Evolutionary conservation across 768 basidiomycete species (phyloP).

Genomic region (Nidula microcarpa): DNA sequence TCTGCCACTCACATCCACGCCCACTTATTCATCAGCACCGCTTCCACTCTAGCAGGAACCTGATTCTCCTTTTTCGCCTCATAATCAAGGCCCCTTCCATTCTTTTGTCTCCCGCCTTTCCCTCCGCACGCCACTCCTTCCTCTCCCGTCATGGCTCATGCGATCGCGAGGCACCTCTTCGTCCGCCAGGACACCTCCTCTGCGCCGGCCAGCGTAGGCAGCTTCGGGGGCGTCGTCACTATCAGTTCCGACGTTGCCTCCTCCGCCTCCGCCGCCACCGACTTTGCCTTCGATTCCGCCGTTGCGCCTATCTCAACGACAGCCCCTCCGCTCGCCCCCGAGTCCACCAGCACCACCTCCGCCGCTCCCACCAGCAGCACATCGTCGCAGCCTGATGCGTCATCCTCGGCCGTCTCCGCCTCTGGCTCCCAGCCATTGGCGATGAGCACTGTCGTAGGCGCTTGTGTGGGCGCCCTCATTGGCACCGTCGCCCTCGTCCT

Average conservation of each 20-base stretch:
- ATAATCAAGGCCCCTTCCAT: slow-evolving; percentile 12
- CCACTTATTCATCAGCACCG: background rate
- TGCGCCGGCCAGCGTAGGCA: slow-evolving; percentile 9
- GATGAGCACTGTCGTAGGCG: slow-evolving; percentile 55
- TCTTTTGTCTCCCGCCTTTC: slow-evolving; percentile 14
- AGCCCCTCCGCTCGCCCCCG: slow-evolving; percentile 10
- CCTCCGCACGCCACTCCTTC: slow-evolving; percentile 2
- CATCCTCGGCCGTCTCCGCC: slow-evolving; percentile 15
- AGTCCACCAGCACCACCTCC: slow-evolving; percentile 5
- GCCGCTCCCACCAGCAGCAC: slow-evolving; percentile 3
- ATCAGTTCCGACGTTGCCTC: slow-evolving; percentile 11
- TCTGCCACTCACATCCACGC: background rate
- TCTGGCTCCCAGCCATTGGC: slow-evolving; percentile 29
- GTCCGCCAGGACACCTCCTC: slow-evolving; percentile 13
- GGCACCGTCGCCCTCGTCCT: slow-evolving; percentile 48
- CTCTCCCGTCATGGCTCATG: slow-evolving; percentile 14
- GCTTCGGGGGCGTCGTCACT: slow-evolving; percentile 8
- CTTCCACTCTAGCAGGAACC: background rate
- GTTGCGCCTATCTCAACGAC: slow-evolving; percentile 3
- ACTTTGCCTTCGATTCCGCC: slow-evolving; percentile 13
- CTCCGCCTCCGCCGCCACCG: slow-evolving; percentile 8
- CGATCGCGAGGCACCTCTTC: slow-evolving; percentile 8
- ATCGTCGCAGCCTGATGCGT: slow-evolving; percentile 8
- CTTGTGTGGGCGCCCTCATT: slow-evolving; percentile 60
- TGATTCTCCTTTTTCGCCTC: background rate